Percentiles rank a stretch among this genome's conserved stretches.
phyloP scores from a whole-genome alignment of 1,139 yeast genomes.

The Arxiozyma slooffiae region DNA sequence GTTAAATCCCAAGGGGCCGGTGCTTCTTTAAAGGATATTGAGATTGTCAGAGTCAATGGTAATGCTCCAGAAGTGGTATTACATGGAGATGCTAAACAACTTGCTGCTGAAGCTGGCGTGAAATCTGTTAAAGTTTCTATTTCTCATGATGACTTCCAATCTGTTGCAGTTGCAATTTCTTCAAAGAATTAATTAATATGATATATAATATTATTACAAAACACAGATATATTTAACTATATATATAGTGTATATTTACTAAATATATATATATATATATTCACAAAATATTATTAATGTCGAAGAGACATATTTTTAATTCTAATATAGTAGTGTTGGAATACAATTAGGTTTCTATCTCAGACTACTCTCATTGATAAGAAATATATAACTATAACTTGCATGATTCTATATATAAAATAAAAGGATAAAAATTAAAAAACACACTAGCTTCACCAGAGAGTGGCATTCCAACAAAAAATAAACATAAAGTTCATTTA shows the following conservation, averaged over 20 bases:
- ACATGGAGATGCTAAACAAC: constrained; percentile 63
- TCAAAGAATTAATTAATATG: constrained; percentile 11
- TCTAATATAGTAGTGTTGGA: too few relatives aligned
- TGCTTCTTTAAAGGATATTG: constrained; percentile 85
- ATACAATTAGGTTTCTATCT: too few relatives aligned
- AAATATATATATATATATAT: too few relatives aligned
- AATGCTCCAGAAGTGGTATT: constrained; percentile 79
- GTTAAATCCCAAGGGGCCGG: constrained; percentile 91
- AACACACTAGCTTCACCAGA: too few relatives aligned
- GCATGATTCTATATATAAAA: too few relatives aligned
- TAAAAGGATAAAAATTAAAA: too few relatives aligned
- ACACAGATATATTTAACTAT: background rate
- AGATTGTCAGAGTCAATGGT: constrained; percentile 60
- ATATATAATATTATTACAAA: background rate
- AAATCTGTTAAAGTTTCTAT: constrained; percentile 73
- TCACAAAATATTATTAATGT: too few relatives aligned
- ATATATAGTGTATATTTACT: background rate
- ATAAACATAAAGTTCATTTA: too few relatives aligned
- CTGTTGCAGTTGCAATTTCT: constrained; percentile 93
- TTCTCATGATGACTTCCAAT: constrained; percentile 93
- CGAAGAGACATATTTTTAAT: too few relatives aligned
- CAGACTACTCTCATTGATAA: too few relatives aligned
- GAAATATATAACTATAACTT: too few relatives aligned
- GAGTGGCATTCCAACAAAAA: too few relatives aligned
- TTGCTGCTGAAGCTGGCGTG: constrained; percentile 65